Conservation (phyloP, 2,329 filamentous ascomycete species). For the Aspergillus ochraceoroseus region DNA sequence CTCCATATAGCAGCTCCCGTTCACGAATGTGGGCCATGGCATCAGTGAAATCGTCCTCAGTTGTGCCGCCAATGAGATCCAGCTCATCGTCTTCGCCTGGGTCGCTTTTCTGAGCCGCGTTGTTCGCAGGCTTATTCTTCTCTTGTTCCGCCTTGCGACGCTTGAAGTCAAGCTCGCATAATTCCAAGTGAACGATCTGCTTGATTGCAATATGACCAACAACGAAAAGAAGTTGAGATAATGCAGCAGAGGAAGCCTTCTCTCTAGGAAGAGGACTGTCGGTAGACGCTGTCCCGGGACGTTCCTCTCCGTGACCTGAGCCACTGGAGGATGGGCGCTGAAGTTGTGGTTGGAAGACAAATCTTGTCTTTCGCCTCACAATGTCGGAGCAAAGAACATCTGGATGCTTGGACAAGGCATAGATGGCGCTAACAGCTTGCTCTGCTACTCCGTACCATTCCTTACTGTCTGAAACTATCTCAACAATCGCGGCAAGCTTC, state of each 20-base stretch:
- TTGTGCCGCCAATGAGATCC: constrained; percentile 93
- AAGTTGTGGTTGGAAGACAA: constrained; percentile 60
- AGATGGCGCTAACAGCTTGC: constrained; percentile 93
- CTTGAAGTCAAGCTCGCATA: constrained; percentile 98
- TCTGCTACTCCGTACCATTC: constrained; percentile 95
- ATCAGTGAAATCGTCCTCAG: constrained; percentile 87
- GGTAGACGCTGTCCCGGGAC: constrained; percentile 32
- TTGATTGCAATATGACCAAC: constrained; percentile 97
- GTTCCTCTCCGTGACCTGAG: constrained; percentile 31
- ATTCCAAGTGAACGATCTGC: constrained; percentile 94
- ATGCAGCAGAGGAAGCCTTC: constrained; percentile 62
- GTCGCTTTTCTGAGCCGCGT: constrained; percentile 47
- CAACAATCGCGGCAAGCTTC: constrained; percentile 75
- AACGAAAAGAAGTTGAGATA: constrained; percentile 90
- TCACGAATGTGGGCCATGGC: constrained; percentile 80
- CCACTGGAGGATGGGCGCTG: constrained; percentile 28
- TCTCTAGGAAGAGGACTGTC: constrained; percentile 48
- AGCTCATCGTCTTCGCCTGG: constrained; percentile 75
- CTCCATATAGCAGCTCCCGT: constrained; percentile 75
- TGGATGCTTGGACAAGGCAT: constrained; percentile 86
- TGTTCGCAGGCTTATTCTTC: constrained; percentile 45
- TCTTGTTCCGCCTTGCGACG: constrained; percentile 65
- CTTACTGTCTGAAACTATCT: constrained; percentile 81
- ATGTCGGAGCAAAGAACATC: constrained; percentile 90
- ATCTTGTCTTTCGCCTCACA: constrained; percentile 75